Base-by-base conservation (phyloP, 306 rosid genomes). In the Lupinus albus region DNA sequence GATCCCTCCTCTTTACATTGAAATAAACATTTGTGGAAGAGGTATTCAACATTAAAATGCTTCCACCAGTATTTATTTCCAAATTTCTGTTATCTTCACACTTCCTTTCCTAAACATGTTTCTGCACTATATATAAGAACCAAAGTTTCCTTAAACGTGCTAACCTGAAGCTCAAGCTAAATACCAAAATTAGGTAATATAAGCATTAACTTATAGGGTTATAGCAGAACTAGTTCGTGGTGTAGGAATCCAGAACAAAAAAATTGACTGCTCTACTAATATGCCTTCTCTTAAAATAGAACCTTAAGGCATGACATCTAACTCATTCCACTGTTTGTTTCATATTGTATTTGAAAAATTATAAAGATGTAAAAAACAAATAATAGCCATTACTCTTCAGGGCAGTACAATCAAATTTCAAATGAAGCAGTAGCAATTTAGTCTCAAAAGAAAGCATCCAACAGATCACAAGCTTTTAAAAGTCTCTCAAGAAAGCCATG, bases 391-490 rank as follows among this genome's bases (percentile, higher is more conserved):
- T 44, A 36, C 42, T 60, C 13, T 28, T 60, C 18, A 38, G 57
- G 44, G 21, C 62, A 77, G 11, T 20, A 46, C 52, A 61, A 53
- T 44, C 60, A 53, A 38, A 33, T 50, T 50, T 38, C n/a, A 51
- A 51, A 60, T 6, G 21, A 11, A 14, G 13, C n/a, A 20, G 13
- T 7, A 16, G 41, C 20, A 12, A 15, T 15, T 62, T 28, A 61
- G 67, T 20, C 35, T 41, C 71, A 52, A 61, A 51, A 36, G 12
- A 48, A 21, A 41, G 30, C 32, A 59, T 61, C 66, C 8, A 76
- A 32, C 49, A 68, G 48, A 72, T 35, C 36, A 46, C 54, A 45
- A 47, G 46, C 25, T 64, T 56, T 68, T 33, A 54, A 47, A 47
- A 25, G 2, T 25, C 30, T 25, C 30, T 9, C 12, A 72, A 72